Conservation (phyloP, 2,329 filamentous ascomycete genomes). For the Venturia oleaginea region DNA sequence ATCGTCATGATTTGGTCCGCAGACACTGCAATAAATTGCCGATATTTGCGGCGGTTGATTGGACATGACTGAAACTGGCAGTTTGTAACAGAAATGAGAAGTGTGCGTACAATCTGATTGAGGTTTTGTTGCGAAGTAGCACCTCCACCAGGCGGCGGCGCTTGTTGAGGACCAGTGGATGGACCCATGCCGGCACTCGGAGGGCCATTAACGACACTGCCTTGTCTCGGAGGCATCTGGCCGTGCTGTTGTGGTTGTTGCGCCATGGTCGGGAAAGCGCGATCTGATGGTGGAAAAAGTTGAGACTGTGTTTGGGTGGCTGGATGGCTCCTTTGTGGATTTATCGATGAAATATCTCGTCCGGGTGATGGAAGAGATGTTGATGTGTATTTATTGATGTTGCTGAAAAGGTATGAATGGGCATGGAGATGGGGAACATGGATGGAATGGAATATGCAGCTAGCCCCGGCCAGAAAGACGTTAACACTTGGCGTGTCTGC, state of each 20-base stretch:
- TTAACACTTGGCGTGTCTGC: too few relatives aligned
- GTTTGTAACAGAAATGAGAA: not conserved
- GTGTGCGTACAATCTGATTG: constrained; percentile 77
- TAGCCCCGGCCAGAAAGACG: too few relatives aligned
- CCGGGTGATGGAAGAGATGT: not conserved
- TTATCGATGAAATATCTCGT: not conserved
- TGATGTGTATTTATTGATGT: not conserved
- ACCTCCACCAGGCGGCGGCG: constrained; percentile 37
- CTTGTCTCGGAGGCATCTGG: constrained; percentile 22
- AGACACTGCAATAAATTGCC: too few relatives aligned
- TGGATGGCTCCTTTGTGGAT: not conserved
- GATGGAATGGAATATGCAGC: too few relatives aligned
- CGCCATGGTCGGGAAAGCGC: not conserved
- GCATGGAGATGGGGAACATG: not conserved
- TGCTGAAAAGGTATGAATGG: not conserved
- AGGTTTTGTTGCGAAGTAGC: constrained; percentile 76
- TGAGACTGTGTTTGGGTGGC: not conserved
- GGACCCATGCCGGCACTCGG: constrained; percentile 27
- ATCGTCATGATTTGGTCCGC: too few relatives aligned
- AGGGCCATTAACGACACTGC: constrained; percentile 35
- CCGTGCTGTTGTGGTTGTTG: not conserved
- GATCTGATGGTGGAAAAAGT: not conserved
- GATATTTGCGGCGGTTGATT: too few relatives aligned
- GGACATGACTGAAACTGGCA: not conserved
- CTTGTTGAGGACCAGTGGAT: constrained; percentile 33